Base-by-base conservation (phyloP, 192 early-diverging fungal species). In the Backusella tarrabulga region DNA sequence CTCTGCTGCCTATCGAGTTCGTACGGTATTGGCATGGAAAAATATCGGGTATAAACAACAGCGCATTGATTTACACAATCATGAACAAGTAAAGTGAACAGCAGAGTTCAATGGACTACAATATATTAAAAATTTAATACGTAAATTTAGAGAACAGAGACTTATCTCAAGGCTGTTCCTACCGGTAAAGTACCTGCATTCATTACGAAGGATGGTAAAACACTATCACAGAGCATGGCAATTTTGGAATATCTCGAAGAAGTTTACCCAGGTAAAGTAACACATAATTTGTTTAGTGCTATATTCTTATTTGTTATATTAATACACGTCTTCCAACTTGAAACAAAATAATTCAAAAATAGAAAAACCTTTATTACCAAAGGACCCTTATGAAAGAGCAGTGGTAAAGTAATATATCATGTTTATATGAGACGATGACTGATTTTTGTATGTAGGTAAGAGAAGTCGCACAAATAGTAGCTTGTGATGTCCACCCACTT, bases 181-280 rank as follows among this genome's bases (percentile, higher is more conserved):
- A 77, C 77, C 70, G 85, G 83, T 44, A 78, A 88, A 1, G 89
- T 97, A 3, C 96, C 95, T 34, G 83, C 88, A 12, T 87, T 94
- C 34, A 67, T 87, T 15, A 87, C 90, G 38, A 79, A 81, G 44
- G 84, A 83, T 34, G 90, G 91, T 4, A 71, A 83, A 26, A 74
- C 68, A 3, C 63, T 95, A 44, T 83, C 76, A 36, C 90, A 97
- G 86, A 95, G 93, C 6, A 76, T 90, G 23, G 92, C 95, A 17
- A 96, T 98, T 60, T 73, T 96, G 23, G 97, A 98, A 78, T 95
- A 94, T 77, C 83, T 98, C 4, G 97, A 98, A 60, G 97, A 98
- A 76, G 82, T 86, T 14, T 74, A 86, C 46, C 89, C 68, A 12
- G 56, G 56, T 63, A 54, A 54, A 54, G 52, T 54, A 63, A 29